Evolutionary conservation across 257 asterid species (phyloP), one percentile per base, ranked within the genome.

Genomic region (Solanum etuberosum): DNA sequence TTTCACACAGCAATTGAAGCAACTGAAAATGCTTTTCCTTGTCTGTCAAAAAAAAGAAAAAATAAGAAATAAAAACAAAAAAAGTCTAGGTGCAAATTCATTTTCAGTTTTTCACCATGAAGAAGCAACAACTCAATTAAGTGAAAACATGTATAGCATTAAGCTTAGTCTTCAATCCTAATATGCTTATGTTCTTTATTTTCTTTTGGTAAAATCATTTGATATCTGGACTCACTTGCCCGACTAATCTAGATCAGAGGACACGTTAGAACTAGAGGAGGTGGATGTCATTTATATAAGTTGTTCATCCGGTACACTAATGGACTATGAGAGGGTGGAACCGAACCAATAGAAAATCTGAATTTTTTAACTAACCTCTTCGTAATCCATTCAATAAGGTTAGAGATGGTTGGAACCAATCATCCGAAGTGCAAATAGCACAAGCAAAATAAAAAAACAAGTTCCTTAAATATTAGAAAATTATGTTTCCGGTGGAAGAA

Each of bases 21-120:
- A 96, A 86, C 97, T 91, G 88, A 95, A 93, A 90, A 96, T 89
- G 92, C 95, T 94, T 87, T 98, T 94, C 94, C 96, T 92, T n/a
- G 91, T 91, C 99, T 96, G 97, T 32, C 68, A 15, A 88, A 84
- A 43, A 9, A 5, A 85, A 54, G 1, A 74, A 25, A 27, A 6
- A 76, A 77, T 0, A 7, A 4, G 0, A 77, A 25, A 2, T 20
- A 10, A 25, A 29, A 29, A 6, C 2, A 6, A 7, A 31, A 31
- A 31, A 6, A 27, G 10, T 7, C 7, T 67, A 73, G 27, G 48
- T 9, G 32, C 1, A 23, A 73, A 73, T 35, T n/a, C n/a, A n/a
- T n/a, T n/a, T n/a, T n/a, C n/a, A n/a, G n/a, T n/a, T n/a, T 35
- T 9, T 35, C 20, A 73, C 5, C 25, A 21, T 10, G 31, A 51